Evolutionary conservation across 1,284 basidiomycete species (phyloP).

Genomic region (Naganishia albida): DNA sequence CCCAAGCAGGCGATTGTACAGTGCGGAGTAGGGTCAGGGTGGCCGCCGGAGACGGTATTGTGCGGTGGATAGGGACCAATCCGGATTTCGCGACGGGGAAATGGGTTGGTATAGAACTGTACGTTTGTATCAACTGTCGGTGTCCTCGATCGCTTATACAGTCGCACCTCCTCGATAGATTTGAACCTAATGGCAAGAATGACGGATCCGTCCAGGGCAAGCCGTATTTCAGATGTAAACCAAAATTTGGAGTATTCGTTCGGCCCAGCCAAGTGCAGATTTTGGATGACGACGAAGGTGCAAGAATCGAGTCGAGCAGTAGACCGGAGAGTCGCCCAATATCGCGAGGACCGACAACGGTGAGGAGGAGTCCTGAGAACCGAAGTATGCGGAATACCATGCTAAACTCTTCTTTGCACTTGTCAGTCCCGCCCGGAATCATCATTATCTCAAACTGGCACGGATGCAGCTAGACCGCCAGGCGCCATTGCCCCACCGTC

Average conservation of each 20-base stretch:
- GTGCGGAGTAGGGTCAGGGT: slow-evolving; percentile 61
- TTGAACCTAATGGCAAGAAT: slow-evolving; percentile 85
- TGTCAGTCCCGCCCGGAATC: slow-evolving; percentile 19
- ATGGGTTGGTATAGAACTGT: slow-evolving; percentile 93
- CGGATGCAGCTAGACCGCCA: not conserved
- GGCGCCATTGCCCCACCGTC: not conserved
- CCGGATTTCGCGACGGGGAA: slow-evolving; percentile 82
- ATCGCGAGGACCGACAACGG: not conserved
- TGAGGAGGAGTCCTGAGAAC: not conserved
- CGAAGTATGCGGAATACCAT: not conserved
- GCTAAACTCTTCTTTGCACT: not conserved
- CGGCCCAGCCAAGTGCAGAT: slow-evolving; percentile 81
- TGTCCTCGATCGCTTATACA: not conserved
- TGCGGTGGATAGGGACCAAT: slow-evolving; percentile 80
- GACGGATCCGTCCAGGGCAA: slow-evolving; percentile 84
- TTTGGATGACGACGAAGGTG: slow-evolving; percentile 36
- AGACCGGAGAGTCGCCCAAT: slow-evolving; percentile 5
- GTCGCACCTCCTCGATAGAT: slow-evolving; percentile 20
- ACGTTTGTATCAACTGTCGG: slow-evolving; percentile 36
- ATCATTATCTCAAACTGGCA: slow-evolving; percentile 8
- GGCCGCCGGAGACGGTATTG: slow-evolving; percentile 74
- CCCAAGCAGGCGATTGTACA: slow-evolving; percentile 17
- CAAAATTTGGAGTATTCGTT: slow-evolving; percentile 84
- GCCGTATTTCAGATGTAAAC: slow-evolving; percentile 79
- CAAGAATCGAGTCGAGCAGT: not conserved